Evolutionary conservation across 2,329 filamentous ascomycete genomes (phyloP), one percentile per base, ranked within the genome.

Genomic region (Botrytis elliptica): DNA sequence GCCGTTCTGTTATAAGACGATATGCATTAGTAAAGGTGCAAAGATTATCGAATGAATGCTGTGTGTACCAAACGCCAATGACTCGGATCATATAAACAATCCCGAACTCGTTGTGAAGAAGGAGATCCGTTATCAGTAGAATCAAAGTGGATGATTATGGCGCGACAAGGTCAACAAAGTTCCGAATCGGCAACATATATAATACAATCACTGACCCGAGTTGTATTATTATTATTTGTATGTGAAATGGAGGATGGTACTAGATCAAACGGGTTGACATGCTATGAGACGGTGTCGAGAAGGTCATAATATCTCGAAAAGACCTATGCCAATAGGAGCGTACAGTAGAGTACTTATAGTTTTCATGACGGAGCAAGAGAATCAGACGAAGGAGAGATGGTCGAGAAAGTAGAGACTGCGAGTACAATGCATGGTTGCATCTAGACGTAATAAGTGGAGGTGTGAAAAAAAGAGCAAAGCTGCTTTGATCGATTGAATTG

Each of bases 341-440:
- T 59, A 52, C 55, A 52, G 57, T 33, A 40, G 46, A 72, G 46
- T 40, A 63, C 65, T 69, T 68, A 72, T 72, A 72, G 29, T 44
- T 65, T 72, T 66, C 70, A 72, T 59, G 46, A 33, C 20, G 62
- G 49, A 67, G 70, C 18, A 67, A 64, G 29, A 46, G 59, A 49
- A 72, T n/a, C 16, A 55, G 52, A 18, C 18, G 52, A 57, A 57
- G 52, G 14, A 57, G 52, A 33, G 14, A 57, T n/a, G 52, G 52
- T 57, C n/a, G 40, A 68, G 29, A 33, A 33, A 69, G 33, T 25
- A 18, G n/a, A 25, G 52, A 68, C 33, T 68, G 38, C 38, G 63
- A 72, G 63, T 59, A 68, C 60, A 66, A 65, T 67, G 44, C 70
- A 71, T 71, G 60, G 60, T 72, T 72, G 70, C 70, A 55, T 72